phyloP scores from a whole-genome alignment of 306 rosid genomes.

The Purshia tridentata region DNA sequence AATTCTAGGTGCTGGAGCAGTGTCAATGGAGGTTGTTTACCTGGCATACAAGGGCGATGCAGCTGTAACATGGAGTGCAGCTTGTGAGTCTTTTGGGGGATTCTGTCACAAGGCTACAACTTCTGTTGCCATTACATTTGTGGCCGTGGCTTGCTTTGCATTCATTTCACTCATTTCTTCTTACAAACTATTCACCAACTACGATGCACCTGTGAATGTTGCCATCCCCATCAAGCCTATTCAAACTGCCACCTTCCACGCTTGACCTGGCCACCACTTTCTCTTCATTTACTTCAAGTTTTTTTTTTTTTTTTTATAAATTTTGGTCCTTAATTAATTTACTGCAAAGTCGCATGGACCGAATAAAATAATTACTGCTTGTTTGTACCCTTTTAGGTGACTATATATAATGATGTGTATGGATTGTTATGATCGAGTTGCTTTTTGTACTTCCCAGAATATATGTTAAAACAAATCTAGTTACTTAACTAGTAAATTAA shows the following conservation, averaged over 20 bases:
- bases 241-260: slow-evolving; percentile 47
- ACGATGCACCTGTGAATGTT: slow-evolving; percentile 41
- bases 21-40: slow-evolving; percentile 63
- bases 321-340: no score
- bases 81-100: slow-evolving; percentile 54
- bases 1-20: slow-evolving; percentile 69
- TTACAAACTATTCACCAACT: slow-evolving; percentile 73
- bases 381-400: no score
- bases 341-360: no score
- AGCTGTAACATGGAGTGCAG: slow-evolving; percentile 62
- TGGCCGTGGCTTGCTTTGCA: slow-evolving; percentile 52
- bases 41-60: slow-evolving; percentile 66
- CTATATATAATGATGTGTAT: no score
- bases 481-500: no score
- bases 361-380: no score
- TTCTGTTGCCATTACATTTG: slow-evolving; percentile 54
- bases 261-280: slow-evolving; percentile 3
- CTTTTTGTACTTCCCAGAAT: no score
- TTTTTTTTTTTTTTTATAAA: not conserved
- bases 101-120: slow-evolving; percentile 69
- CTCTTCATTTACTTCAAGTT: not conserved
- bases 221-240: slow-evolving; percentile 29
- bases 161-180: slow-evolving; percentile 72
- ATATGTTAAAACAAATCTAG: no score
- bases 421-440: no score